Base-by-base conservation (phyloP, 768 basidiomycete genomes). In the Phlebiopsis flavidoalba region DNA sequence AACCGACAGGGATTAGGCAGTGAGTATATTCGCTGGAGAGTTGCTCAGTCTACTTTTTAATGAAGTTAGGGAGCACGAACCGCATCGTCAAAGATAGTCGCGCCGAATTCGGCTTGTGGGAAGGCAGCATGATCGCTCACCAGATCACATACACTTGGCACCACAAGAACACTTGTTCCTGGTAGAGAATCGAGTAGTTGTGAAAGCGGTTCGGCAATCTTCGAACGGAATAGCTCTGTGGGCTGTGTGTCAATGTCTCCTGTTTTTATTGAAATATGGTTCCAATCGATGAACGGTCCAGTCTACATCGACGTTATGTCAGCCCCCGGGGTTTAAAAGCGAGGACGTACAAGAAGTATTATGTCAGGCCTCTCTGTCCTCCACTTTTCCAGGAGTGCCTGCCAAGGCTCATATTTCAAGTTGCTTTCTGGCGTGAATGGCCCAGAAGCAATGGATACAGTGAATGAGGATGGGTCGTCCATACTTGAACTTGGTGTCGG, bases 1-100 rank as follows among this genome's bases (percentile, higher is more conserved):
- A 98, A 95, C 5, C 81, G 79, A 14, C 86, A 83, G 0, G 97
- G 97, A 66, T 98, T 99, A 3, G 96, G 91, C 8, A 98, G 79
- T 21, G 91, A 72, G 54, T 79, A 83, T 55, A 97, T 85, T 60
- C 86, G 81, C 95, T 98, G 49, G 2, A 36, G 24, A 31, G 22
- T 1, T 12, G 17, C 26, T 8, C 24, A 43, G n/a, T 46, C 33
- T 48, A 33, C 19, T 24, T 26, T 11, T 14, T 22, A 10, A 45
- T 24, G 12, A 14, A 47, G 50, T 56, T 24, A n/a, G 22, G 43
- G 19, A 54, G 51, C 3, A 70, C 83, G 64, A 62, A 90, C 90
- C 1, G 82, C 73, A 70, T 88, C 80, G n/a, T 65, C 66, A 35
- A 71, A 69, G 7, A 84, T 69, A 26, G 76, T 74, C 12, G 71